Evolutionary conservation across 306 rosid genomes (phyloP), one percentile per base, ranked within the genome.

Genomic region (Rubus idaeus): DNA sequence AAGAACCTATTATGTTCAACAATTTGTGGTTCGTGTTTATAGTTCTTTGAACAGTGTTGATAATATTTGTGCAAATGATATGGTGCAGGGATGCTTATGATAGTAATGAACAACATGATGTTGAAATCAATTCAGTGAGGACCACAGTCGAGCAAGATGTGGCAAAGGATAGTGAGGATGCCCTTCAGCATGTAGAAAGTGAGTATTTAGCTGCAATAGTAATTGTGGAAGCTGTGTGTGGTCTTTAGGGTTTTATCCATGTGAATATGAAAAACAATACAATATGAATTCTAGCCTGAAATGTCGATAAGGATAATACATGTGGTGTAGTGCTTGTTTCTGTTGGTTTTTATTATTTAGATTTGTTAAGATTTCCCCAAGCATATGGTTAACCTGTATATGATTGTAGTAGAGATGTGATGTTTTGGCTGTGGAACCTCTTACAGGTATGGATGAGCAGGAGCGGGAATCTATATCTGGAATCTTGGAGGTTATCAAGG

Each of bases 101-200:
- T 39, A 77, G 81, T 55, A 87, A 88, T 78, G 87, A 64, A 75
- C 92, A 90, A 68, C 97, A 94, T 82, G 91, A 88, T 35, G 47
- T 30, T 5, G 98, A 94, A 84, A 81, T 94, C 75, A 78, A 72
- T 76, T 90, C 91, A 76, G 86, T 82, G 47, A 93, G 93, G 68
- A 72, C 70, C 51, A 82, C 86, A 26, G 89, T 89, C 1, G 96
- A 90, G 82, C 81, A 90, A 75, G 96, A 90, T 49, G 97, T 90
- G 64, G 86, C 89, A 39, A 79, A 85, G 80, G 85, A 85, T 76
- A 86, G 74, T 18, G 86, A 87, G 42, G 92, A 86, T 75, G 20
- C 87, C 57, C 83, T 88, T 71, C 86, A 72, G 77, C 90, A 64
- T 70, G 83, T 91, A 68, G 91, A 84, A 75, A 78, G 98, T 94